These are phyloP conservation scores for Begonia loranthoides DNA, from an alignment of 306 rosid species.

Conservation along the genomic window DNA sequence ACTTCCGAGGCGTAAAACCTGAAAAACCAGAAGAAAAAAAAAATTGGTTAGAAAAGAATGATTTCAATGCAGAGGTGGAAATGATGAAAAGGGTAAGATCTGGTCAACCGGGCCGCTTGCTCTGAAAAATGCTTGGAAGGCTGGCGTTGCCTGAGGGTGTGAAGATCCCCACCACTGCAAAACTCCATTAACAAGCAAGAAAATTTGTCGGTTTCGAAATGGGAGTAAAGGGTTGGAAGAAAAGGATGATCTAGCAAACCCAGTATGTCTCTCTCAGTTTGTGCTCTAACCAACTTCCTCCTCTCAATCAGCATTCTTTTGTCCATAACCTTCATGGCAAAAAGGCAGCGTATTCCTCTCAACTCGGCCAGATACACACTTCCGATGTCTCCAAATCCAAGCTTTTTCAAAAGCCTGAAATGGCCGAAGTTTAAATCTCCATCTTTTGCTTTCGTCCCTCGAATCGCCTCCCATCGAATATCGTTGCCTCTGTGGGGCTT, in stretches of 20 bases:
- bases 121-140: slow-evolving; percentile 37
- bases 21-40: slow-evolving; percentile 4
- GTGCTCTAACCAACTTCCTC: slow-evolving; percentile 35
- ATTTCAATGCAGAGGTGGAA: not conserved
- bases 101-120: slow-evolving; percentile 35
- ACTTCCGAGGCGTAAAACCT: slow-evolving; percentile 54
- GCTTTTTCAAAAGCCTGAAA: slow-evolving; percentile 51
- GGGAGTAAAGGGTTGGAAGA: slow-evolving; percentile 49
- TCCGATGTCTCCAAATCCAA: slow-evolving; percentile 51
- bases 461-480: slow-evolving; percentile 39
- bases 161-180: slow-evolving; percentile 54
- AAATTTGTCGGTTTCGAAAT: slow-evolving; percentile 45
- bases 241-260: slow-evolving; percentile 41
- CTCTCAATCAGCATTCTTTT: slow-evolving; percentile 37
- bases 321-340: slow-evolving; percentile 53
- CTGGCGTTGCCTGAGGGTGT: slow-evolving; percentile 44
- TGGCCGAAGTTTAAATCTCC: slow-evolving; percentile 34
- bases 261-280: slow-evolving; percentile 45
- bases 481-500: slow-evolving; percentile 55
- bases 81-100: not conserved
- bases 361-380: slow-evolving; percentile 47
- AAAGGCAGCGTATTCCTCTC: slow-evolving; percentile 28
- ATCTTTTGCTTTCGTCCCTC: slow-evolving; percentile 18
- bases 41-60: not conserved
- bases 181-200: slow-evolving; percentile 57